These are phyloP conservation scores for Xerocomellus intermedius DNA, from an alignment of 768 basidiomycete species.

Conservation along the genomic window DNA sequence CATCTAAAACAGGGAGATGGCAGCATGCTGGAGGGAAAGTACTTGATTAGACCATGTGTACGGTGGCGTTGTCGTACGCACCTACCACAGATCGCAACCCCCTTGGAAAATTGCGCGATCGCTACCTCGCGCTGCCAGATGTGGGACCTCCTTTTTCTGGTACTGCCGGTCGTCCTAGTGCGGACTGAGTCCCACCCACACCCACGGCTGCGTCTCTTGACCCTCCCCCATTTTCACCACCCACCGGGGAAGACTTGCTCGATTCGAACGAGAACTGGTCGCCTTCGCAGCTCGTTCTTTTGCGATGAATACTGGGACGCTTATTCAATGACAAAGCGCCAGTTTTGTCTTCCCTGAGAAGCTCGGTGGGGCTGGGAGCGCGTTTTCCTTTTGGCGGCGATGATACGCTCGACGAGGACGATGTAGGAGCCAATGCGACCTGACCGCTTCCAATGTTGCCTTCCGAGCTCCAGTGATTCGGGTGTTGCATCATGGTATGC, in stretches of 20 bases:
- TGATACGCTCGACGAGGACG: constrained; percentile 19
- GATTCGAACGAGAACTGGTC: constrained; percentile 10
- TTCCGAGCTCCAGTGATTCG: constrained; percentile 5
- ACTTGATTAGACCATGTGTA: constrained; percentile 8
- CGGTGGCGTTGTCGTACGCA: constrained; percentile 3
- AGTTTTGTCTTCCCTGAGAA: constrained; percentile 56
- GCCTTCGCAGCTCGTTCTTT: constrained; percentile 19
- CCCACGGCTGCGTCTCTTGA: neutral
- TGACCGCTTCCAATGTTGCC: constrained; percentile 3
- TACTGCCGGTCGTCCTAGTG: constrained; percentile 3
- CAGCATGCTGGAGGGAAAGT: neutral
- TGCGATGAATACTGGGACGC: constrained; percentile 64
- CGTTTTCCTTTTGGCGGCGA: constrained; percentile 56
- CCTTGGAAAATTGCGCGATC: constrained; percentile 4
- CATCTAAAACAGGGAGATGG: constrained; percentile 10
- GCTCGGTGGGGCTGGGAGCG: constrained; percentile 69
- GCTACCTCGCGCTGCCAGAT: constrained; percentile 12
- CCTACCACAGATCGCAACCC: constrained; percentile 11
- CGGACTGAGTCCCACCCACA: neutral
- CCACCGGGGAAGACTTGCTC: constrained; percentile 5
- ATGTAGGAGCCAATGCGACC: constrained; percentile 1
- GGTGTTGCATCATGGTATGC: constrained; percentile 2
- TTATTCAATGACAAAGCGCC: constrained; percentile 59
- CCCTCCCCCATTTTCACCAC: constrained; percentile 10
- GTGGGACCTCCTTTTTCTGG: constrained; percentile 7